Percentiles rank a stretch among this genome's conserved stretches.
Conservation (phyloP, 495 filamentous ascomycete species). For the Penicillium arizonense region DNA sequence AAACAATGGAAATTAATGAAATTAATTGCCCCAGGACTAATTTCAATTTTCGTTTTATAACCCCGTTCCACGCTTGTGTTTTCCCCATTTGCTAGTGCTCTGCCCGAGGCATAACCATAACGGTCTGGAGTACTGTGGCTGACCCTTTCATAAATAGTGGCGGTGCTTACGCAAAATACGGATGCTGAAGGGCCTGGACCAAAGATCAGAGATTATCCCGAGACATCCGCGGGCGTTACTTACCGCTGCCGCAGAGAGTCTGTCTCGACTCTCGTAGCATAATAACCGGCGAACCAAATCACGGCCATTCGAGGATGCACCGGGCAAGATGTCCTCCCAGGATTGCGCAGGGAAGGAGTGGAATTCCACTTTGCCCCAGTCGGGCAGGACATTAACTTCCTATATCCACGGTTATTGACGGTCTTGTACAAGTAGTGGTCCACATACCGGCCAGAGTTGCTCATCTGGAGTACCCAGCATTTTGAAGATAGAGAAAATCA, state of each 20-base stretch:
- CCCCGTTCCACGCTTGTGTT: background rate
- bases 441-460: constrained; percentile 71
- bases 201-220: constrained; percentile 15
- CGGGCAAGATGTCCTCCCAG: constrained; percentile 55
- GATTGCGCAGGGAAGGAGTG: constrained; percentile 46
- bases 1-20: too few relatives aligned
- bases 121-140: too few relatives aligned
- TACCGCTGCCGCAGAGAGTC: constrained; percentile 53
- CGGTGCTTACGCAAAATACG: constrained; percentile 29
- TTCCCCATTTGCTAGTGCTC: background rate
- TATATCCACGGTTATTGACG: constrained; percentile 17
- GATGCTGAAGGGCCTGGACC: constrained; percentile 35
- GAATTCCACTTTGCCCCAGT: constrained; percentile 69
- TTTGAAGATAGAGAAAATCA: constrained; percentile 88
- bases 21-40: too few relatives aligned
- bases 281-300: constrained; percentile 56
- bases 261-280: constrained; percentile 52
- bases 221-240: constrained; percentile 9
- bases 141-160: background rate
- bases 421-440: background rate
- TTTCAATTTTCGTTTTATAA: background rate
- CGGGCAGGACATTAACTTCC: constrained; percentile 55
- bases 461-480: constrained; percentile 80
- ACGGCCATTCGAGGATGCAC: constrained; percentile 45
- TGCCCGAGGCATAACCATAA: background rate